These are phyloP conservation scores for Podospora bellae-mahoneyi DNA, from an alignment of 495 filamentous ascomycete species.

Conservation along the genomic window DNA sequence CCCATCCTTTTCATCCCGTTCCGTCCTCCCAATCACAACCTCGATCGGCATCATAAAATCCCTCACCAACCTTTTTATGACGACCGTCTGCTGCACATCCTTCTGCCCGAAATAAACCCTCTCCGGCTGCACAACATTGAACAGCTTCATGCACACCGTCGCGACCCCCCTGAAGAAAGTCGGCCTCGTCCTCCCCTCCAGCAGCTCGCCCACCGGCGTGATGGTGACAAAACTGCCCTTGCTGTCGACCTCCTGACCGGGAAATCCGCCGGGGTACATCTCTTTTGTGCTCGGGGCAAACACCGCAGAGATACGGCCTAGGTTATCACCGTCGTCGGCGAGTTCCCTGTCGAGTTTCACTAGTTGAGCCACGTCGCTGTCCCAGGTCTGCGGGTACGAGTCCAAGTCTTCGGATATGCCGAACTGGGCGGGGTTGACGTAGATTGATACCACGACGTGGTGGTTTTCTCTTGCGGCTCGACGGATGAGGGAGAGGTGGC, in stretches of 20 bases:
- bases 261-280: conserved; percentile 85
- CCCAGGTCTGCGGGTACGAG: conserved; percentile 90
- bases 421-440: conserved; percentile 96
- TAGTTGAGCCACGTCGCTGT: conserved; percentile 64
- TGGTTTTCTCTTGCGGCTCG: conserved; percentile 80
- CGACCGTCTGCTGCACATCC: conserved; percentile 91
- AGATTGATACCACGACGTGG: conserved; percentile 83
- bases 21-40: conserved; percentile 68
- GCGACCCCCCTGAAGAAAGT: conserved; percentile 96
- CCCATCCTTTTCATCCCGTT: conserved; percentile 69
- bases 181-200: conserved; percentile 84
- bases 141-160: conserved; percentile 94
- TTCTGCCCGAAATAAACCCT: conserved; percentile 97
- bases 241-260: conserved; percentile 71
- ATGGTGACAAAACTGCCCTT: conserved; percentile 92
- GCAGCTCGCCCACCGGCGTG: conserved; percentile 70
- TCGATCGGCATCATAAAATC: conserved; percentile 83
- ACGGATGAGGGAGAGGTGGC: conserved; percentile 84
- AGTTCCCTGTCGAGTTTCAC: conserved; percentile 68
- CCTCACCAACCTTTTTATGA: conserved; percentile 79
- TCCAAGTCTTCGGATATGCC: conserved; percentile 82
- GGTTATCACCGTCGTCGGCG: conserved; percentile 46
- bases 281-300: conserved; percentile 78
- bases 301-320: conserved; percentile 72
- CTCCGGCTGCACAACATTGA: conserved; percentile 86